A percentile compares a stretch with the other conserved stretches of the same genome.
Evolutionary conservation across 106 monocot species (phyloP).

Genomic region (Dioscorea zingiberensis): DNA sequence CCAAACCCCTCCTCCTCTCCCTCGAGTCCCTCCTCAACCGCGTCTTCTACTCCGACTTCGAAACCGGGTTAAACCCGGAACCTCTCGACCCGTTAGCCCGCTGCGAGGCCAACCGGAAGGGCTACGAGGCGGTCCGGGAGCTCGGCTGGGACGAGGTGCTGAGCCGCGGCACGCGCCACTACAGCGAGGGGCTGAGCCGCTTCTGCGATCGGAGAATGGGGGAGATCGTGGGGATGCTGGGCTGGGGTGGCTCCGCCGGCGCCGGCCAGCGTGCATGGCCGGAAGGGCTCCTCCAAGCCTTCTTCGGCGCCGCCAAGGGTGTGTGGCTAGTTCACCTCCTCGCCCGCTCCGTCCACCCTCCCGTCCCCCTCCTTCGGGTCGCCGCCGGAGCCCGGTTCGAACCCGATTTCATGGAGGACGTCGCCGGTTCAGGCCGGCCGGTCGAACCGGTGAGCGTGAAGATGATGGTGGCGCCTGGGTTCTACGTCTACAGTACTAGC

Average conservation of each 20-base stretch:
- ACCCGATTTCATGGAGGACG: constrained; percentile 76
- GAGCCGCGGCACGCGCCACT: constrained; percentile 64
- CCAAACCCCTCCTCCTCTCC: constrained; percentile 1
- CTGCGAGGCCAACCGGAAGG: constrained; percentile 33
- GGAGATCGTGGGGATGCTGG: constrained; percentile 50
- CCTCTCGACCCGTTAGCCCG: constrained; percentile 39
- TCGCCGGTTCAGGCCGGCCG: not conserved
- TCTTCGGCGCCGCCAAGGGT: constrained; percentile 77
- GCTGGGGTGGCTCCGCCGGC: constrained; percentile 13
- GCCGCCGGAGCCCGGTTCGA: constrained; percentile 56
- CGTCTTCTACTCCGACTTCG: constrained; percentile 65
- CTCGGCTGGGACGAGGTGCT: constrained; percentile 84
- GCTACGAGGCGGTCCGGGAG: constrained; percentile 33
- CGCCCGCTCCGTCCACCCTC: constrained; percentile 63
- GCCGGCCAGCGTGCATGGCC: constrained; percentile 42
- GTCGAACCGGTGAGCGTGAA: constrained; percentile 23
- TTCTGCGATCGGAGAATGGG: constrained; percentile 94
- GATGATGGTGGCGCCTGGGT: constrained; percentile 87
- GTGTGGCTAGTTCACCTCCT: constrained; percentile 65
- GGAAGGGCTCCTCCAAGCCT: constrained; percentile 73
- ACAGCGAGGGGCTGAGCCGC: constrained; percentile 71
- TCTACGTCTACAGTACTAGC: constrained; percentile 46
- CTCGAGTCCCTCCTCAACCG: constrained; percentile 68
- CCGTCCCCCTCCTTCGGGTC: constrained; percentile 50
- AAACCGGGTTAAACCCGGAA: constrained; percentile 17